phyloP scores from a whole-genome alignment of 1,139 yeast species.

The Protomyces macrosporus region DNA sequence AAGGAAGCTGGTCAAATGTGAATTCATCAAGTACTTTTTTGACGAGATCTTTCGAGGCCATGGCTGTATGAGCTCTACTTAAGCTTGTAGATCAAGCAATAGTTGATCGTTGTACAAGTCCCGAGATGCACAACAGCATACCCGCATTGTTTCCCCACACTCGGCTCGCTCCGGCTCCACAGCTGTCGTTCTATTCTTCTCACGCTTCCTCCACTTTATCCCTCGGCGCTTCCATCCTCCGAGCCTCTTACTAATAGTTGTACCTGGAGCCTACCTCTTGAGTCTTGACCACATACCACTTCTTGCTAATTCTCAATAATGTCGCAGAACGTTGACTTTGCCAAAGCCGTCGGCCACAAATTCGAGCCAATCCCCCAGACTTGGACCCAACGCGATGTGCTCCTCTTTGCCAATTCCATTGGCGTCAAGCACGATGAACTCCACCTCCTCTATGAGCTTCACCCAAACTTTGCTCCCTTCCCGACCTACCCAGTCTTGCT shows the following conservation, averaged over 20 bases:
- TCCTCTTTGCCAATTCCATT: constrained; percentile 22
- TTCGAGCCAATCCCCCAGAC: constrained; percentile 16
- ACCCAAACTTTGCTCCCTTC: constrained; percentile 19
- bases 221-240: not conserved
- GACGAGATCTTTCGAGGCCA: not conserved
- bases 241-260: not conserved
- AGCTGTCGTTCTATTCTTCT: not conserved
- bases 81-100: not conserved
- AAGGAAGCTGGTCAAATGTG: constrained; percentile 22
- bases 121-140: not conserved
- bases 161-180: not conserved
- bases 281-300: too few species aligned
- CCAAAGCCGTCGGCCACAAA: constrained; percentile 22
- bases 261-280: too few species aligned
- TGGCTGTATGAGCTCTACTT: not conserved
- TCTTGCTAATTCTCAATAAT: not conserved
- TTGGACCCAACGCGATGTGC: constrained; percentile 23
- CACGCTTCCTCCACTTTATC: not conserved
- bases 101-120: not conserved
- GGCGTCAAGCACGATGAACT: constrained; percentile 21
- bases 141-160: not conserved
- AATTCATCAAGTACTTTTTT: not conserved
- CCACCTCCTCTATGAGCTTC: constrained; percentile 17
- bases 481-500: constrained; percentile 23
- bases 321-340: constrained; percentile 8